Base-by-base conservation (phyloP, 371 early-diverging fungal species). In the Lichtheimia corymbifera region DNA sequence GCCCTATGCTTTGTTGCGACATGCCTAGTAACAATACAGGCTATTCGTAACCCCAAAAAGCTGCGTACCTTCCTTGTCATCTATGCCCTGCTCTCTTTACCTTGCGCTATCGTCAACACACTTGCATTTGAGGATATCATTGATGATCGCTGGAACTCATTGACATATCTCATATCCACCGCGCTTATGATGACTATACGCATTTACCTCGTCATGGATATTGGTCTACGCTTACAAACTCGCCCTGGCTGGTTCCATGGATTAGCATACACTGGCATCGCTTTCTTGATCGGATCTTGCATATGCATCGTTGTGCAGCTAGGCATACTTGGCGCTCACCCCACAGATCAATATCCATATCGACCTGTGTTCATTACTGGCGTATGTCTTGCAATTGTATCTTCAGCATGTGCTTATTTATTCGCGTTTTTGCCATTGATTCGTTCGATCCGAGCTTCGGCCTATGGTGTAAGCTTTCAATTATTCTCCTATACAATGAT, bases 141-240 rank as follows among this genome's bases (percentile, higher is more conserved):
- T 9, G 13, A 51, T 6, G 47, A 28, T 14, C 55, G 61, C 41
- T 69, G 69, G 69, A 68, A 68, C 18, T 49, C 69, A 22, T 50
- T 68, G 17, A 22, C 47, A 13, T 65, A 69, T 18, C 54, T 64
- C 0, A 4, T 56, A 22, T 53, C 57, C 4, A 69, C 63, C 1
- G 13, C 55, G 13, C 50, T 64, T 15, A 62, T 65, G 62, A 18
- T 69, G 4, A 27, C 57, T 14, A 25, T 69, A 30, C 65, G 65
- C 30, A 59, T 62, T 30, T 65, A 61, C 44, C 50, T 69, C 11
- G 59, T 47, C 12, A 17, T 69, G 30, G 65, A 69, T 55, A 56
- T 69, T 20, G 69, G 63, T 14, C 40, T 28, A 22, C 44, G 53
- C 7, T 50, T 68, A 13, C 47, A 61, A 50, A 41, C 42, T 5